phyloP scores from a whole-genome alignment of 2,329 filamentous ascomycete species.

The Alternaria panax region DNA sequence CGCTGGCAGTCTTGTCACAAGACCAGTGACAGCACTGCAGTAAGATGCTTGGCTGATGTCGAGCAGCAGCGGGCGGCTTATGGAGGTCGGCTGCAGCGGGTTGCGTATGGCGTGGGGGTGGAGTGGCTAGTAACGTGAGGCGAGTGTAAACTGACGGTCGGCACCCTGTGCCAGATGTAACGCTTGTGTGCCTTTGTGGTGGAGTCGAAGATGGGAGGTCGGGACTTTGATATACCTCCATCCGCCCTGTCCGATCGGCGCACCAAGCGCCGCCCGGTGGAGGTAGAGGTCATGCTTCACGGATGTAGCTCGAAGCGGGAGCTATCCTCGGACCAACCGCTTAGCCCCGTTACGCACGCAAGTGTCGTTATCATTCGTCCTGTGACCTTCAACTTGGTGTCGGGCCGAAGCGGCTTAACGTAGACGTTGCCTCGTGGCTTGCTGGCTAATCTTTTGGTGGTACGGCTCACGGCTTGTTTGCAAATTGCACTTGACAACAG shows the following conservation, averaged over 20 bases:
- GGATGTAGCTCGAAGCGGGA: constrained; percentile 26
- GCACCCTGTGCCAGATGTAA: constrained; percentile 16
- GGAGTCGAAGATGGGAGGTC: constrained; percentile 24
- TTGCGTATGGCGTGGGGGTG: constrained; percentile 42
- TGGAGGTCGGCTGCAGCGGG: constrained; percentile 36
- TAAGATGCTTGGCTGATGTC: constrained; percentile 40
- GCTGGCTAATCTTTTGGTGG: constrained; percentile 2
- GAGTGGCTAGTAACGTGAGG: constrained; percentile 20
- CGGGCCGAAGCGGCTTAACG: constrained; percentile 23
- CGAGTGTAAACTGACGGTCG: constrained; percentile 29
- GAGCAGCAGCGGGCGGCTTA: constrained; percentile 27
- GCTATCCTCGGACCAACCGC: constrained; percentile 31
- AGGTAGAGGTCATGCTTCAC: constrained; percentile 38
- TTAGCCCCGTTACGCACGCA: constrained; percentile 17
- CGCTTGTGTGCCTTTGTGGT: constrained; percentile 4
- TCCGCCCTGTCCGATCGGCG: constrained; percentile 29
- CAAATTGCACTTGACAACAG: constrained; percentile 4
- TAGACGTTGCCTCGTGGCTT: constrained; percentile 14
- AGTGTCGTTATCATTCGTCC: constrained; percentile 26
- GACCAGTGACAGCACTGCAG: constrained; percentile 43
- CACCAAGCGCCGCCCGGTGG: constrained; percentile 29
- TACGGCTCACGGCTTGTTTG: constrained; percentile 1
- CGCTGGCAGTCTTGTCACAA: constrained; percentile 40
- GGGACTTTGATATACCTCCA: constrained; percentile 46
- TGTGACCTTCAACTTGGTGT: constrained; percentile 14